phyloP scores from a whole-genome alignment of 495 filamentous ascomycete species.

The Penicillium alfredii region DNA sequence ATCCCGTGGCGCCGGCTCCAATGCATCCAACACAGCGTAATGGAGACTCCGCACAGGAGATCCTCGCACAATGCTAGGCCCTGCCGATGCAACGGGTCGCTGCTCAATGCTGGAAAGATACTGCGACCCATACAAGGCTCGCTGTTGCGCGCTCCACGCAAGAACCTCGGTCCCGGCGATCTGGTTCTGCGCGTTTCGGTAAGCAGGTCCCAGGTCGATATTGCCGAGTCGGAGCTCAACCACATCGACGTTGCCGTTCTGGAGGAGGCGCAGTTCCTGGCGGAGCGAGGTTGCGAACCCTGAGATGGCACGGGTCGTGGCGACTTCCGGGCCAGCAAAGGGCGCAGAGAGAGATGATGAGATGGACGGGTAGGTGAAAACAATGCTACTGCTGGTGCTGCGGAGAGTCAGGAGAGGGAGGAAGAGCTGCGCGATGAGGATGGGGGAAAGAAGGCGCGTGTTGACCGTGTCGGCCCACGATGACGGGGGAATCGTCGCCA shows the following conservation, averaged over 20 bases:
- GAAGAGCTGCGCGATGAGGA: slow-evolving; percentile 80
- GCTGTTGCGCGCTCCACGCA: slow-evolving; percentile 55
- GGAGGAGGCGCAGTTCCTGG: slow-evolving; percentile 59
- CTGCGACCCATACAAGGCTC: slow-evolving; percentile 36
- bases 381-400: slow-evolving; percentile 51
- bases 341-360: slow-evolving; percentile 76
- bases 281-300: slow-evolving; percentile 73
- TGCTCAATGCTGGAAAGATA: slow-evolving; percentile 42
- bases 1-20: slow-evolving; percentile 45
- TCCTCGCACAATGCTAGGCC: slow-evolving; percentile 48
- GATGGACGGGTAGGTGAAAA: slow-evolving; percentile 80
- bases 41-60: slow-evolving; percentile 70
- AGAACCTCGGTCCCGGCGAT: slow-evolving; percentile 56
- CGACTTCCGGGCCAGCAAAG: slow-evolving; percentile 77
- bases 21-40: slow-evolving; percentile 79
- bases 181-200: slow-evolving; percentile 34
- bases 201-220: slow-evolving; percentile 58
- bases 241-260: slow-evolving; percentile 56
- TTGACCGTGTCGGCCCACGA: slow-evolving; percentile 86
- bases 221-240: slow-evolving; percentile 82
- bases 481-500: slow-evolving; percentile 75
- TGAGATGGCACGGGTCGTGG: slow-evolving; percentile 67
- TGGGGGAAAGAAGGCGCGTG: slow-evolving; percentile 84
- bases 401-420: slow-evolving; percentile 64
- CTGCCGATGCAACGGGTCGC: slow-evolving; percentile 37